These are phyloP conservation scores for Volvariella surrecta DNA, from an alignment of 1,284 basidiomycete species.

Conservation along the genomic window DNA sequence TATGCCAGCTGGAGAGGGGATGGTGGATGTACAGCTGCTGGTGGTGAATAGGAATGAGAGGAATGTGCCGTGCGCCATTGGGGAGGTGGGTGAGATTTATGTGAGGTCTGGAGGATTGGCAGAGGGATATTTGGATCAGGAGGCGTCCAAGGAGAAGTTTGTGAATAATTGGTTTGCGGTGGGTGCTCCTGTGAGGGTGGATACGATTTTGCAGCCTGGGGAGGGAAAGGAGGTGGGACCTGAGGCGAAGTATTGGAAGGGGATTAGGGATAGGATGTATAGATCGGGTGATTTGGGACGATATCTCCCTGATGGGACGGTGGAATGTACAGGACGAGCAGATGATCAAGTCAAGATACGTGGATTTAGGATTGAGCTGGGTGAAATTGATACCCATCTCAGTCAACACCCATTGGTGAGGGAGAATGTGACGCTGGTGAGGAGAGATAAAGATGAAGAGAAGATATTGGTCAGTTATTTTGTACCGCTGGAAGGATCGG, in stretches of 20 bases:
- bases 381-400: constrained; percentile 97
- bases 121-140: constrained; percentile 88
- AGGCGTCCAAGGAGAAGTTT: constrained; percentile 87
- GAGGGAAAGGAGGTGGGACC: constrained; percentile 48
- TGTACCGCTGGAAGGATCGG: constrained; percentile 78
- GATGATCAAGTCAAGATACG: constrained; percentile 99
- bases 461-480: constrained; percentile 99
- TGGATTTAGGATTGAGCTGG: constrained; percentile 97
- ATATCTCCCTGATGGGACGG: constrained; percentile 88
- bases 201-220: constrained; percentile 62
- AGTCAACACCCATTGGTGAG: constrained; percentile 90
- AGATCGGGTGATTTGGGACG: constrained; percentile 94
- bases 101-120: constrained; percentile 95
- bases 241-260: constrained; percentile 84
- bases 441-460: constrained; percentile 98
- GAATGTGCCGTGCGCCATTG: constrained; percentile 85
- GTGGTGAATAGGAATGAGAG: constrained; percentile 94
- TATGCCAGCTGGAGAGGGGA: constrained; percentile 96
- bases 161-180: constrained; percentile 85
- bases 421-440: constrained; percentile 95
- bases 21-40: constrained; percentile 96
- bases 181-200: constrained; percentile 41
- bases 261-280: constrained; percentile 98
- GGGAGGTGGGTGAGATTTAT: constrained; percentile 98
- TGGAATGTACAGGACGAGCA: constrained; percentile 96